A percentile compares a stretch with the other conserved stretches of the same genome.
These are phyloP conservation scores for Rhodosporidiobolus sp. DNA, from an alignment of 768 basidiomycete species.

Conservation along the genomic window DNA sequence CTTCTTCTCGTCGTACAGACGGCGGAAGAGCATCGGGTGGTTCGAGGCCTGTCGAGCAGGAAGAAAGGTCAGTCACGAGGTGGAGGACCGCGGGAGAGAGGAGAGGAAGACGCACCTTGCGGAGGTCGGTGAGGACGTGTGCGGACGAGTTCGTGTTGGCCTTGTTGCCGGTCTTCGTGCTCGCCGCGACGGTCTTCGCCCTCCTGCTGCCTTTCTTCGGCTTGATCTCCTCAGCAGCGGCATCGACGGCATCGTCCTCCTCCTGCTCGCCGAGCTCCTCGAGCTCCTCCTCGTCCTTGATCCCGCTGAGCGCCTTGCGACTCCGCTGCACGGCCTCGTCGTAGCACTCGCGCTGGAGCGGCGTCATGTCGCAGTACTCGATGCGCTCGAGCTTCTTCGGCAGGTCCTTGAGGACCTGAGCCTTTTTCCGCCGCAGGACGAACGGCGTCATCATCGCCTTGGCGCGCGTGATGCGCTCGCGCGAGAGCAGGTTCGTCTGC, in stretches of 20 bases:
- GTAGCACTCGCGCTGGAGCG: slow-evolving; percentile 77
- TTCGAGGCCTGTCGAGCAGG: slow-evolving; percentile 61
- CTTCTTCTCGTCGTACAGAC: slow-evolving; percentile 70
- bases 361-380: slow-evolving; percentile 91
- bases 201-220: slow-evolving; percentile 44
- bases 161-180: slow-evolving; percentile 44
- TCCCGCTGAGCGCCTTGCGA: slow-evolving; percentile 69
- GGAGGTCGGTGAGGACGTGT: slow-evolving; percentile 94
- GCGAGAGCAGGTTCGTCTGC: slow-evolving; percentile 78
- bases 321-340: slow-evolving; percentile 78
- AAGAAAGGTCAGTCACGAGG: not conserved
- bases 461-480: slow-evolving; percentile 87
- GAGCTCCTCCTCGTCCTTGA: slow-evolving; percentile 40
- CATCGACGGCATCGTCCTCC: slow-evolving; percentile 44
- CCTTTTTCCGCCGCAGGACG: slow-evolving; percentile 92
- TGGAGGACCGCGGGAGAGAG: no score
- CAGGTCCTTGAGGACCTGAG: slow-evolving; percentile 89
- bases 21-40: slow-evolving; percentile 94
- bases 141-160: slow-evolving; percentile 66
- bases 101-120: slow-evolving; percentile 56
- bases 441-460: slow-evolving; percentile 99
- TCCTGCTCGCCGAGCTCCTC: slow-evolving; percentile 47
- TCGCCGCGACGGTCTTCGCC: slow-evolving; percentile 49
- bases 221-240: slow-evolving; percentile 58
- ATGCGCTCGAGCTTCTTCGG: slow-evolving; percentile 89